Percentiles rank a stretch among this genome's conserved stretches.
phyloP scores from a whole-genome alignment of 2,329 filamentous ascomycete genomes.

The Neofusicoccum cordaticola region DNA sequence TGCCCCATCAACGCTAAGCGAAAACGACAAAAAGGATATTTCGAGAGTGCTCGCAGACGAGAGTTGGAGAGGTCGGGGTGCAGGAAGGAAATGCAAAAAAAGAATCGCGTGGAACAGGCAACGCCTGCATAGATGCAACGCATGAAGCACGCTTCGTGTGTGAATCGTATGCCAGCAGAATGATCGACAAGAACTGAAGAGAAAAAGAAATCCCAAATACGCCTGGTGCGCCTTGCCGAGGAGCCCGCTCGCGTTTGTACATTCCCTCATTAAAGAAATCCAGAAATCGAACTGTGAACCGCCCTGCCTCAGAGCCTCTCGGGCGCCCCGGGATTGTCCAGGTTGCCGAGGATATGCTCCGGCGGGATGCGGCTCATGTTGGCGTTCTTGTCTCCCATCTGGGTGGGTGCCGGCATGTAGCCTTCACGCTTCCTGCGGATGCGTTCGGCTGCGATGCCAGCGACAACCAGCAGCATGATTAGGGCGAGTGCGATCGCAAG shows the following conservation, averaged over 20 bases:
- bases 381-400: conserved; percentile 42
- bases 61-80: conserved; percentile 5
- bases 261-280: conserved; percentile 4
- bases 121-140: conserved; percentile 12
- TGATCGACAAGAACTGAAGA: conserved; percentile 7
- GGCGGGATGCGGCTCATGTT: conserved; percentile 54
- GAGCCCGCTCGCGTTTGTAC: conserved; percentile 15
- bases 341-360: conserved; percentile 38
- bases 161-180: conserved; percentile 12
- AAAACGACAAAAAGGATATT: conserved; percentile 16
- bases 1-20: conserved; percentile 14
- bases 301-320: conserved; percentile 27
- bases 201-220: conserved; percentile 3
- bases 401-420: conserved; percentile 73
- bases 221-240: conserved; percentile 9
- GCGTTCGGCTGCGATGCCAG: conserved; percentile 72
- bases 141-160: neutral
- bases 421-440: conserved; percentile 74
- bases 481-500: conserved; percentile 74
- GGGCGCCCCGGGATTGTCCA: conserved; percentile 29
- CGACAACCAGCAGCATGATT: conserved; percentile 73
- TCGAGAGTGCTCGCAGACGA: neutral
- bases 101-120: conserved; percentile 6
- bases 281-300: conserved; percentile 19
- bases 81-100: conserved; percentile 2